Conservation (phyloP, 352 stramenopile genomes). For the Pythium angustatum region DNA sequence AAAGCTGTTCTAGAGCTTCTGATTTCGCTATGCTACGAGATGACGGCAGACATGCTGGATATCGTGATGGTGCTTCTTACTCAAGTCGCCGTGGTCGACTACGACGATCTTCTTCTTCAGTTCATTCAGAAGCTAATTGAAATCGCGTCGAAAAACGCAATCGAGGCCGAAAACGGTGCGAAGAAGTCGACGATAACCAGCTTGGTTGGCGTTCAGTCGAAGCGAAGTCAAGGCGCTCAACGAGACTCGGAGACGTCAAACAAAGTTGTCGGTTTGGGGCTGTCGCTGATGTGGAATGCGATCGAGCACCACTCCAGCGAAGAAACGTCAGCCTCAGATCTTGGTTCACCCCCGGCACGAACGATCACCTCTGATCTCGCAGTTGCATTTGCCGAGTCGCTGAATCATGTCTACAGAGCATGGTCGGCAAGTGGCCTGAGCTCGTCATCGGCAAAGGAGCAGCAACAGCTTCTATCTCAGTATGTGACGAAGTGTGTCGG, state of each 20-base stretch:
- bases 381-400: constrained; percentile 59
- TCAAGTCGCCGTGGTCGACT: constrained; percentile 66
- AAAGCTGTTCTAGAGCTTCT: constrained; percentile 80
- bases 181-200: constrained; percentile 72
- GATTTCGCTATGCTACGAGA: constrained; percentile 56
- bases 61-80: constrained; percentile 74
- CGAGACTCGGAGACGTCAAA: constrained; percentile 73
- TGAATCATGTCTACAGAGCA: constrained; percentile 71
- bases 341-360: neutral
- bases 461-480: constrained; percentile 66
- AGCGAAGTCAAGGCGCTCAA: constrained; percentile 45
- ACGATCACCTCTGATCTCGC: constrained; percentile 43
- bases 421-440: constrained; percentile 50
- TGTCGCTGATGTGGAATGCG: constrained; percentile 80
- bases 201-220: constrained; percentile 54
- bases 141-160: constrained; percentile 69
- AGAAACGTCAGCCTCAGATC: neutral
- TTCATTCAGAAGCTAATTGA: constrained; percentile 81
- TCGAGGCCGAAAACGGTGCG: constrained; percentile 66
- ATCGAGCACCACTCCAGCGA: constrained; percentile 35
- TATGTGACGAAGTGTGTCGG: constrained; percentile 76
- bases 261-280: constrained; percentile 72
- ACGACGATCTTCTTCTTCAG: constrained; percentile 74
- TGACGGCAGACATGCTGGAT: constrained; percentile 75
- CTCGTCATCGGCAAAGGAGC: constrained; percentile 61